phyloP scores from a whole-genome alignment of 2,329 filamentous ascomycete species.

The Lecanicillium sp. region DNA sequence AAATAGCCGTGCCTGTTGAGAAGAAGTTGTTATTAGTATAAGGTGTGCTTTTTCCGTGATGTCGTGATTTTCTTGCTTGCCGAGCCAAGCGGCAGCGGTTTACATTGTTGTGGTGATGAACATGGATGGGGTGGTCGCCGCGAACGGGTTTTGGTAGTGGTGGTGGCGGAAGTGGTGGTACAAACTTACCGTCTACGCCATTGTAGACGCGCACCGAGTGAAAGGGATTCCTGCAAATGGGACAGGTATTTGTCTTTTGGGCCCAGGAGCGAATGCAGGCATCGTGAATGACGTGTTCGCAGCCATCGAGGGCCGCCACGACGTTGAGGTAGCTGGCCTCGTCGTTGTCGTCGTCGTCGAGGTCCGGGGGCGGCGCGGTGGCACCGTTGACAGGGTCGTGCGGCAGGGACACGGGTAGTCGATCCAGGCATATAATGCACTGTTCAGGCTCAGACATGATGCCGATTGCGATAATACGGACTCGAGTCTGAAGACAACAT shows the following conservation, averaged over 20 bases:
- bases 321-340: conserved; percentile 30
- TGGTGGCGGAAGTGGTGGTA: conserved; percentile 11
- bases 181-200: conserved; percentile 66
- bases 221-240: conserved; percentile 89
- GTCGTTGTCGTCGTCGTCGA: conserved; percentile 9
- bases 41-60: neutral
- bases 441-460: conserved; percentile 51
- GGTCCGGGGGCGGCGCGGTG: conserved; percentile 4
- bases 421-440: conserved; percentile 64
- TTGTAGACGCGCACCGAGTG: conserved; percentile 82
- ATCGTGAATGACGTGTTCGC: conserved; percentile 88
- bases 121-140: neutral
- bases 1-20: conserved; percentile 44
- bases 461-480: conserved; percentile 30
- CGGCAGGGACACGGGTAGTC: conserved; percentile 34
- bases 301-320: conserved; percentile 60
- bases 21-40: conserved; percentile 1
- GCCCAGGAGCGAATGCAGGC: conserved; percentile 91
- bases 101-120: conserved; percentile 1
- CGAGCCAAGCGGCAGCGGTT: no score
- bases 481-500: conserved; percentile 35
- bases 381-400: conserved; percentile 15
- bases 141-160: neutral
- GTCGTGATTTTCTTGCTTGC: neutral
- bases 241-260: conserved; percentile 93